A percentile compares a stretch with the other conserved stretches of the same genome.
Conservation (phyloP, 371 early-diverging fungal genomes). For the Umbelopsis sp. region DNA sequence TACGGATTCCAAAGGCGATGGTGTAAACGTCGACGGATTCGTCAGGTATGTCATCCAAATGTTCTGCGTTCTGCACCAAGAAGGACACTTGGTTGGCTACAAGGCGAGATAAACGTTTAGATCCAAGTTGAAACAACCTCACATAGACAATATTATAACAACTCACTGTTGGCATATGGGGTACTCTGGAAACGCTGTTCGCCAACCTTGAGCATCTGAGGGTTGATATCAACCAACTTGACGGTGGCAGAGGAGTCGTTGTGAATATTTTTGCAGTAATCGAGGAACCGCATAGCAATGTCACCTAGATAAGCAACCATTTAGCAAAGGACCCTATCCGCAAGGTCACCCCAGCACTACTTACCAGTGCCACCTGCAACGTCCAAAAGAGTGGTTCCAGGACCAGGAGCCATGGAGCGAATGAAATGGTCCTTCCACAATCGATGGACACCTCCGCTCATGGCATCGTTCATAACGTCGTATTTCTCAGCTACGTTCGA, state of each 20-base stretch:
- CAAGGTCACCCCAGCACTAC: not conserved
- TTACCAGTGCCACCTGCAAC: slow-evolving; percentile 98
- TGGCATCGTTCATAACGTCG: slow-evolving; percentile 97
- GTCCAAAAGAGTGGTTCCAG: slow-evolving; percentile 87
- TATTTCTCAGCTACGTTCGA: slow-evolving; percentile 91
- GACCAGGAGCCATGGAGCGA: slow-evolving; percentile 81
- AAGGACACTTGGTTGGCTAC: slow-evolving; percentile 67
- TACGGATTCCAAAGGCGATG: slow-evolving; percentile 96
- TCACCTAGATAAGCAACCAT: slow-evolving; percentile 65
- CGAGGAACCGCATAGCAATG: slow-evolving; percentile 91
- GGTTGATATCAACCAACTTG: slow-evolving; percentile 94
- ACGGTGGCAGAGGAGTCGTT: slow-evolving; percentile 73
- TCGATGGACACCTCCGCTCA: slow-evolving; percentile 93
- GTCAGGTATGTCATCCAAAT: slow-evolving; percentile 73
- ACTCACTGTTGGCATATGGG: slow-evolving; percentile 62
- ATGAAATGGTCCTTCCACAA: slow-evolving; percentile 96
- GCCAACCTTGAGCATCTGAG: slow-evolving; percentile 93
- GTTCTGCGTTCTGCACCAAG: slow-evolving; percentile 91
- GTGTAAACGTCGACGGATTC: slow-evolving; percentile 91
- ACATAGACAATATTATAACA: no score
- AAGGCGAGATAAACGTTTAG: not conserved
- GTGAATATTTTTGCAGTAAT: slow-evolving; percentile 76
- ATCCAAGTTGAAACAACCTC: not conserved
- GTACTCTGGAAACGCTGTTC: slow-evolving; percentile 71
- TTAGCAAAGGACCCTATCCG: not conserved